Base-by-base conservation (phyloP, 1,284 basidiomycete species). In the Coniferiporia weirii region DNA sequence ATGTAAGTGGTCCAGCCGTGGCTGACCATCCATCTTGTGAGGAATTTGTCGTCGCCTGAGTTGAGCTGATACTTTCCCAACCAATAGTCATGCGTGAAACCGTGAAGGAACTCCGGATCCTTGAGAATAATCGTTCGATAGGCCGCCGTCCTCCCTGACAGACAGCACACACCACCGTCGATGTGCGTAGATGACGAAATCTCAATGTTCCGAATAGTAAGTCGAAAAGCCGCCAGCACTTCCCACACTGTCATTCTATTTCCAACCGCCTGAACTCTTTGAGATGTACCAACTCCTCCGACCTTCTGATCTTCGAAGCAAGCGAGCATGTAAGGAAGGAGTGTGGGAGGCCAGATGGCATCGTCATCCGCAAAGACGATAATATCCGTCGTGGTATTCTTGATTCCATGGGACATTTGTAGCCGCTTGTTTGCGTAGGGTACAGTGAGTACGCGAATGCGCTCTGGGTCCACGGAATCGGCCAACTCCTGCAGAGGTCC, bases 321-420 rank as follows among this genome's bases (percentile, higher is more conserved):
- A 2, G 92, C 92, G 49, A 96, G 82, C 56, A 89, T 82, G 71
- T 87, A 91, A 0, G 91, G 89, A 8, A 95, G 76, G 62, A 95
- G 80, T 1, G 89, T 93, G 0, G 91, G 85, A 0, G 93, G 93
- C 93, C 93, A 96, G 68, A 96, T 93, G 51, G 93, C 92, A 71
- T 95, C 93, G 70, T 96, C 93, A 70, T 95, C 93, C 3, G 93
- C 92, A 67, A 95, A 95, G n/a, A 95, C 87, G 70, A 95, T 93
- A 72, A 96, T 95, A 70, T 95, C 93, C 1, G 93, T 95, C 0
- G 86, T 88, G 27, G 87, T 87, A 71, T 93, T 87, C 70, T 87
- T 87, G 71, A 95, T 94, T 13, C 93, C 93, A 67, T 95, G 91
- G 61, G 84, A 80, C 93, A 96, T 95, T 73, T 96, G 93, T 32